Evolutionary conservation across 306 rosid species (phyloP), one percentile per base, ranked within the genome.

Genomic region (Inga laurina): DNA sequence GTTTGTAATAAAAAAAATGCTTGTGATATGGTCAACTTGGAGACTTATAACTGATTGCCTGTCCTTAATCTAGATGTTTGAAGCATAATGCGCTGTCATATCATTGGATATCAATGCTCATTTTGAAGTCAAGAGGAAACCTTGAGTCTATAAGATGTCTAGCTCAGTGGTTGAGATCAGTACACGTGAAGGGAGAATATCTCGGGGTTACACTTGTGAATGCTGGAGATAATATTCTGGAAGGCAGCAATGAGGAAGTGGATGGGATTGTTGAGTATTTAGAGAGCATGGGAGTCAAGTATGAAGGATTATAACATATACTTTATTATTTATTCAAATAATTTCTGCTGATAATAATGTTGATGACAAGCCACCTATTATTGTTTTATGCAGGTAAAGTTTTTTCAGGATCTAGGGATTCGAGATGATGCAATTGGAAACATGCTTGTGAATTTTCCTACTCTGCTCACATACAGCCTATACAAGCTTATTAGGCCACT

Each of bases 381-480:
- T 82, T 18, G n/a, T n/a, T n/a, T 82, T 21, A 37, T 86, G 85
- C 79, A 95, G 98, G 98, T 95, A 51, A 77, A 77, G 61, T 93
- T 95, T 90, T 93, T 92, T 79, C 91, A 87, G 85, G 97, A 92
- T 82, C 72, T 95, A 10, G 98, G 97, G 37, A 83, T 95, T 85
- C 90, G 75, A 75, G 86, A 93, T 54, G 97, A 91, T 64, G 98
- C 94, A 45, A 92, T 95, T 74, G 92, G 97, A 80, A 95, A 90
- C 85, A 95, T 93, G 98, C 98, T 95, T 83, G 98, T 92, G 34
- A 93, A 91, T 77, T 95, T 93, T 89, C 98, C 98, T 72, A 79
- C 93, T 7, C 80, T 95, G 83, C 90, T 95, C 41, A 93, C 98
- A 54, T 95, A 91, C 91, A 95, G 95, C 87, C 90, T 93, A 75